Conservation (phyloP, 2,329 filamentous ascomycete species). For the Stachybotrys elegans region DNA sequence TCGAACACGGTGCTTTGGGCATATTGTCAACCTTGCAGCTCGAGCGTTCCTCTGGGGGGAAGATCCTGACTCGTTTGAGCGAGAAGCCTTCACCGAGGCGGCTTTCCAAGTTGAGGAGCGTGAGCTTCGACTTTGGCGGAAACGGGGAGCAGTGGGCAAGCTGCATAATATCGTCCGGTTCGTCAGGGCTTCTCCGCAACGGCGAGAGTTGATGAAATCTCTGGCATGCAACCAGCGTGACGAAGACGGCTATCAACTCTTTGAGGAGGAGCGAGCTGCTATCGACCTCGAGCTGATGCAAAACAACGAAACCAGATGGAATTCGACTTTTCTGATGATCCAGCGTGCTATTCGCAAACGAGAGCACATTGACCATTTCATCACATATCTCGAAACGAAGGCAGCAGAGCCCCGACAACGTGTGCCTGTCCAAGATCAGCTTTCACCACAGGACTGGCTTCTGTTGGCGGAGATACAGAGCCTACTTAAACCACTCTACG, state of each 20-base stretch:
- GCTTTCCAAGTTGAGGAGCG: not conserved
- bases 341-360: conserved; percentile 1
- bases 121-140: not conserved
- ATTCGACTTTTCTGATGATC: conserved; percentile 2
- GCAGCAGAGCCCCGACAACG: conserved; percentile 1
- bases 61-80: conserved; percentile 1
- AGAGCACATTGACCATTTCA: conserved; percentile 3
- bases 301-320: conserved; percentile 3
- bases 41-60: not conserved
- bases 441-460: conserved; percentile 1
- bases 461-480: conserved; percentile 3
- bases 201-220: conserved; percentile 2
- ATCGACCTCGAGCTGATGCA: conserved; percentile 2
- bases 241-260: conserved; percentile 2
- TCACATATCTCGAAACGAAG: conserved; percentile 1
- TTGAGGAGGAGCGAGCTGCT: conserved; percentile 2
- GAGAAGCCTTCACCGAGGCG: not conserved
- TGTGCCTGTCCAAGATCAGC: conserved; percentile 2
- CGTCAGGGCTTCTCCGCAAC: conserved; percentile 2
- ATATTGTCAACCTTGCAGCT: conserved; percentile 1
- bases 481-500: conserved; percentile 1
- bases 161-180: conserved; percentile 2
- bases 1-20: conserved; percentile 1
- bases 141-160: conserved; percentile 3
- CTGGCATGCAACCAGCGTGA: conserved; percentile 1